A percentile compares a stretch with the other conserved stretches of the same genome.
phyloP scores from a whole-genome alignment of 331 rosid species.

The Telfairia occidentalis region DNA sequence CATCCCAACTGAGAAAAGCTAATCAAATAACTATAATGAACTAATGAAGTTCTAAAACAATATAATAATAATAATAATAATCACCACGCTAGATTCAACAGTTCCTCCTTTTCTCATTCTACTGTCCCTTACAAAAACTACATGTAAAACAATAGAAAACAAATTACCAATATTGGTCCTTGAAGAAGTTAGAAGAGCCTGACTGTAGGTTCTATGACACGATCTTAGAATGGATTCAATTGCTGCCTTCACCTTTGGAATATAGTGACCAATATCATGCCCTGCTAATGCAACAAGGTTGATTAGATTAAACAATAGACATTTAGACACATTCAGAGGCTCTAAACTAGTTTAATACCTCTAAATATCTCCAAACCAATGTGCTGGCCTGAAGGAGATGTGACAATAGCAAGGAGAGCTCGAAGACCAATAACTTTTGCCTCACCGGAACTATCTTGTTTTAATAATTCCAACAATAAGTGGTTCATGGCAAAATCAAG shows the following conservation, averaged over 20 bases:
- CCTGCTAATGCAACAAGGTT: constrained; percentile 43
- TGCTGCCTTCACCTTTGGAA: constrained; percentile 95
- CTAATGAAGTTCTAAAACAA: background rate
- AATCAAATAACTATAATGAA: background rate
- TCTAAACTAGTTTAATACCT: constrained; percentile 36
- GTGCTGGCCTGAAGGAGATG: constrained; percentile 77
- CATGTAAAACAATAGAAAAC: constrained; percentile 8
- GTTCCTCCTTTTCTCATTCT: constrained; percentile 3
- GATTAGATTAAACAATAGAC: constrained; percentile 5
- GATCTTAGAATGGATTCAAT: constrained; percentile 82
- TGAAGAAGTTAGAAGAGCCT: constrained; percentile 94
- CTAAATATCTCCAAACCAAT: constrained; percentile 80
- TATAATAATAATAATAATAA: background rate
- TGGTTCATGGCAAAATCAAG: constrained; percentile 99
- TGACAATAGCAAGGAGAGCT: constrained; percentile 90
- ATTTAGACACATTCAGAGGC: constrained; percentile 11
- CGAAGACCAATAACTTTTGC: constrained; percentile 99
- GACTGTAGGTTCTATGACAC: constrained; percentile 71
- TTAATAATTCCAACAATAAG: constrained; percentile 87
- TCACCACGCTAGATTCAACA: background rate
- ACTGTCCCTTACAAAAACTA: background rate
- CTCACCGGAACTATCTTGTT: constrained; percentile 90
- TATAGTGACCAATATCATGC: constrained; percentile 87
- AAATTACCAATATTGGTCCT: constrained; percentile 76
- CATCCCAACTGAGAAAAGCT: no score